These are phyloP conservation scores for Colletotrichum chrysophilum DNA, from an alignment of 2,329 filamentous ascomycete species.

Conservation along the genomic window DNA sequence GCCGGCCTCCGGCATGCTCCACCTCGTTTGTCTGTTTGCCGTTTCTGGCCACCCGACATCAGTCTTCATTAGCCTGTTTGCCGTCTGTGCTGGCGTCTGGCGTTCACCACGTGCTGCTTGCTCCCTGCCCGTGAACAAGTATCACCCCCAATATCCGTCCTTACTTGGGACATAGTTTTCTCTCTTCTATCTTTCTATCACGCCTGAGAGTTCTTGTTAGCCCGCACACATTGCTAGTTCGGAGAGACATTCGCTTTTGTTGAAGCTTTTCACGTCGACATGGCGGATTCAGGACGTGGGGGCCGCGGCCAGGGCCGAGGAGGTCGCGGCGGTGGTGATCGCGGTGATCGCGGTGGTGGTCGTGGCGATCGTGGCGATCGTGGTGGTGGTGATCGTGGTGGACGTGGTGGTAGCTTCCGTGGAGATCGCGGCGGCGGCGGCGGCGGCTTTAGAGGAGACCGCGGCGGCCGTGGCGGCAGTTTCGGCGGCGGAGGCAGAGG, in stretches of 20 bases:
- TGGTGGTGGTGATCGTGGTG: conserved; percentile 2
- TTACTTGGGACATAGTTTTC: neutral
- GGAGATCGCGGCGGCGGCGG: conserved; percentile 19
- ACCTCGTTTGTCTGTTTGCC: neutral
- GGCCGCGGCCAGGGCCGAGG: neutral
- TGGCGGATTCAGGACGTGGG: conserved; percentile 12
- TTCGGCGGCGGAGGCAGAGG: conserved; percentile 18
- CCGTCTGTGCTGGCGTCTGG: neutral
- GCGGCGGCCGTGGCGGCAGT: conserved; percentile 22
- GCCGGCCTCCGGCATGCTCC: conserved; percentile 3
- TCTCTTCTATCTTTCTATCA: neutral
- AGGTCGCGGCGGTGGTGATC: neutral
- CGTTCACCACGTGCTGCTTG: neutral
- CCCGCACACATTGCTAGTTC: neutral
- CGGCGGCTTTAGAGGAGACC: conserved; percentile 17
- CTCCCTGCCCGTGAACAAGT: neutral
- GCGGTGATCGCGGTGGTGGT: conserved; percentile 11
- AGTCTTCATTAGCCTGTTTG: neutral
- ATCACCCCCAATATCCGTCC: neutral
- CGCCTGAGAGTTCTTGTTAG: neutral
- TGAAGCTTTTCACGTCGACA: neutral
- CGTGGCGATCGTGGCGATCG: conserved; percentile 22
- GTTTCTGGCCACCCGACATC: neutral
- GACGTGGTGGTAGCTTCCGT: conserved; percentile 15
- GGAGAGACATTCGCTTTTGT: neutral